Percentiles rank a stretch among this genome's conserved stretches.
Evolutionary conservation across 345 rosid species (phyloP).

Genomic region (Dovyalis caffra): DNA sequence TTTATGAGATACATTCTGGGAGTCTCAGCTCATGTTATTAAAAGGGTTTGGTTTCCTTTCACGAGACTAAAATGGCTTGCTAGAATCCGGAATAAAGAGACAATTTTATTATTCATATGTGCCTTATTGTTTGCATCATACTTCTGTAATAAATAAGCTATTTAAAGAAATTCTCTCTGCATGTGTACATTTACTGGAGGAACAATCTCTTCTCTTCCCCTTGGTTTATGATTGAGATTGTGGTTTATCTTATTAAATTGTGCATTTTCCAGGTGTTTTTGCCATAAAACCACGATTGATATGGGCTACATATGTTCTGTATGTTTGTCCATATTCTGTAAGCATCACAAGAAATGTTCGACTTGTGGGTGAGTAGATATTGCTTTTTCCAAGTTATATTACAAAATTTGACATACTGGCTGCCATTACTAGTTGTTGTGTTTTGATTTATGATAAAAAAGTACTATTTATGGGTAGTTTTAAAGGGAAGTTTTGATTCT

Average conservation of each 20-base stretch:
- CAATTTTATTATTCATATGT: background rate
- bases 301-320: constrained; percentile 96
- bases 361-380: constrained; percentile 75
- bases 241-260: constrained; percentile 6
- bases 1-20: background rate
- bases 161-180: background rate
- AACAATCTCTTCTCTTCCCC: no score
- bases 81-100: background rate
- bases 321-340: constrained; percentile 88
- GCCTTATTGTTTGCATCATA: background rate
- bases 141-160: background rate
- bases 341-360: constrained; percentile 86
- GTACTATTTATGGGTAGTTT: background rate
- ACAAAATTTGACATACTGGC: constrained; percentile 3
- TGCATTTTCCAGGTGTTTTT: constrained; percentile 73
- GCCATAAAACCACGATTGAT: constrained; percentile 93
- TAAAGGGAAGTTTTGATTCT: no score
- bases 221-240: background rate
- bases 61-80: background rate
- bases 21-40: background rate
- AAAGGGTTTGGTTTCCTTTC: background rate
- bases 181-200: background rate
- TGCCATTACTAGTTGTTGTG: background rate
- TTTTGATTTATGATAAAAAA: background rate
- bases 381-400: constrained; percentile 2